Percentiles rank a stretch among this genome's conserved stretches.
Evolutionary conservation across 306 rosid species (phyloP).

Genomic region (Senna tora): DNA sequence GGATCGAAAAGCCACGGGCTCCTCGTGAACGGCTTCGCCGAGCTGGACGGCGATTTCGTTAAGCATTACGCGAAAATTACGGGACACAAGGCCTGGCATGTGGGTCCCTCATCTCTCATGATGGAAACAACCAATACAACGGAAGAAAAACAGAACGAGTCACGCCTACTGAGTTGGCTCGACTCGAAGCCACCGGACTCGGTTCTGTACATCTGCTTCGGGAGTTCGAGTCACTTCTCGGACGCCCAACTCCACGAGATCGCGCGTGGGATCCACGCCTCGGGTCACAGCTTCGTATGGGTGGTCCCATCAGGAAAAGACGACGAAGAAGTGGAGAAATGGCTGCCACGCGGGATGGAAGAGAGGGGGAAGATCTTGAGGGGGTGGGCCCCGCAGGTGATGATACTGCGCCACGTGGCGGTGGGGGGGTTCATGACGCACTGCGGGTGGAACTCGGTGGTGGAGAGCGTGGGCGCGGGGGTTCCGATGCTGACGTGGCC

Average conservation of each 20-base stretch:
- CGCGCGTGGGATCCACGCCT: not conserved
- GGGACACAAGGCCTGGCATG: not conserved
- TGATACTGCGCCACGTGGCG: not conserved
- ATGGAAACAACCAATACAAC: too few species aligned
- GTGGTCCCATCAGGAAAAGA: not conserved
- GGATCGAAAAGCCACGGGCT: not conserved
- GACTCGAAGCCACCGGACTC: not conserved
- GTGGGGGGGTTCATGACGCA: not conserved
- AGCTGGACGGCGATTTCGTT: not conserved
- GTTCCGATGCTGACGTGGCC: conserved; percentile 21
- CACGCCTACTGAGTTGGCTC: not conserved
- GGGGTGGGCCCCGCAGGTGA: conserved; percentile 14
- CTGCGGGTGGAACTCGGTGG: conserved; percentile 7
- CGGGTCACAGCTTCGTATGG: not conserved
- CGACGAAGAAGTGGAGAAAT: not conserved
- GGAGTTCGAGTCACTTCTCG: not conserved
- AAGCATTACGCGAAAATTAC: not conserved
- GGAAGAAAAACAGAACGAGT: not conserved
- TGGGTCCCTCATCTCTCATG: not conserved
- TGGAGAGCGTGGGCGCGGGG: not conserved
- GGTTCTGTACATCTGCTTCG: not conserved
- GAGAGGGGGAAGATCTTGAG: not conserved
- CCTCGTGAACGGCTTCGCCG: not conserved
- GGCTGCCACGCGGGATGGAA: not conserved
- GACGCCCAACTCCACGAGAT: conserved; percentile 2